Evolutionary conservation across 169 alveolate species (phyloP), one percentile per base, ranked within the genome.

Genomic region (Plasmodium gonderi): DNA sequence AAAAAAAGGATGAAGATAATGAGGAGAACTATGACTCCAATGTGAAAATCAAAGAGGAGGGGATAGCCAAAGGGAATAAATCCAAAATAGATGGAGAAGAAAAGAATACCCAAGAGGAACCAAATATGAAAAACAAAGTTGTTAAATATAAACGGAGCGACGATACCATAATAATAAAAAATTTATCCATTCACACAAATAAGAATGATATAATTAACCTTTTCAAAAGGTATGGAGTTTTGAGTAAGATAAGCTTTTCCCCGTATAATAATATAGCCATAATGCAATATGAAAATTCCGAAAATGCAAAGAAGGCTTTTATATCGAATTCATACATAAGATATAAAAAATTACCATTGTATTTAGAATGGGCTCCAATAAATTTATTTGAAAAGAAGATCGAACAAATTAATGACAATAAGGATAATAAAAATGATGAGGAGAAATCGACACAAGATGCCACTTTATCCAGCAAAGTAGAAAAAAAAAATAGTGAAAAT

Each of bases 351-450:
- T 95, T 97, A 42, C 99, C 99, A 1, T 77, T 98, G 17, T 98
- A 97, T 91, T 91, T 98, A 8, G 99, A 98, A 82, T 97, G 98
- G 98, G 99, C 99, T n/a, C 99, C 99, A 1, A 51, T 91, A 29
- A 79, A 91, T 29, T 65, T 96, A 23, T 95, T 95, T 82, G 87
- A 69, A 79, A 40, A 81, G 29, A 90, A 29, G 51, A 38, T n/a
- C 26, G 49, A 81, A 2, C 64, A 31, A 45, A 65, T 17, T 82
- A 45, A 12, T 8, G 20, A 23, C 0, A 33, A 54, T 9, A 64
- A 8, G 20, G 69, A 33, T 11, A 69, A 3, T 14, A 85, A 65
- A 31, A 77, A 67, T 12, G 92, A 69, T 49, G 83, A 17, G 49
- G 69, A 69, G 0, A 36, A 95, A 23, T 4, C 29, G 20, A 91